A percentile compares a stretch with the other conserved stretches of the same genome.
Evolutionary conservation across 805 yeast genomes (phyloP).

Genomic region (Candida namnaoensis): DNA sequence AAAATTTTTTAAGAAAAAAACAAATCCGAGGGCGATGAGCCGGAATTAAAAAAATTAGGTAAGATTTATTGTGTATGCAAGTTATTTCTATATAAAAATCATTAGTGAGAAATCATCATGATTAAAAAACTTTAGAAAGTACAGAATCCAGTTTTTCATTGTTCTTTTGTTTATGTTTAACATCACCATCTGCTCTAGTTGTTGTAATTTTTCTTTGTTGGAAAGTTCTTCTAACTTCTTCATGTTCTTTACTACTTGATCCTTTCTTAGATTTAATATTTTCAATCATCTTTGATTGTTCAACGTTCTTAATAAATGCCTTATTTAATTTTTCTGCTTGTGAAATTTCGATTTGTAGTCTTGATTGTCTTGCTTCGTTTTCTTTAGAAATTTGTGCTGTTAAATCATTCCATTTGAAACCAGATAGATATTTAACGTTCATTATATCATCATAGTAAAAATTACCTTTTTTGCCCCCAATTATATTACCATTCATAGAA

Average conservation of each 20-base stretch:
- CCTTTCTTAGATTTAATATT: constrained; percentile 38
- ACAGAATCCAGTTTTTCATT: constrained; percentile 27
- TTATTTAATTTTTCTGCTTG: constrained; percentile 86
- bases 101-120: too few relatives aligned
- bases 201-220: constrained; percentile 64
- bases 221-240: constrained; percentile 51
- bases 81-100: too few relatives aligned
- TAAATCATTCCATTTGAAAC: constrained; percentile 92
- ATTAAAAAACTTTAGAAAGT: constrained; percentile 21
- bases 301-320: constrained; percentile 75
- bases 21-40: neutral
- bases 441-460: constrained; percentile 92
- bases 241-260: constrained; percentile 14
- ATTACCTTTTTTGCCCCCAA: constrained; percentile 89
- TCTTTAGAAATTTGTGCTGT: constrained; percentile 91
- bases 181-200: constrained; percentile 54
- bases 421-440: constrained; percentile 81
- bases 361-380: constrained; percentile 80
- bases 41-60: too few relatives aligned
- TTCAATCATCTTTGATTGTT: constrained; percentile 71
- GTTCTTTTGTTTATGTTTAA: constrained; percentile 31
- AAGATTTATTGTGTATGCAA: too few relatives aligned
- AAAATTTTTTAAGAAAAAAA: too few relatives aligned
- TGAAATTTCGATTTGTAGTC: constrained; percentile 78
- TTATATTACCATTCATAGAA: constrained; percentile 77